These are phyloP conservation scores for Hibiscus syriacus DNA, from an alignment of 345 rosid genomes.

Conservation along the genomic window DNA sequence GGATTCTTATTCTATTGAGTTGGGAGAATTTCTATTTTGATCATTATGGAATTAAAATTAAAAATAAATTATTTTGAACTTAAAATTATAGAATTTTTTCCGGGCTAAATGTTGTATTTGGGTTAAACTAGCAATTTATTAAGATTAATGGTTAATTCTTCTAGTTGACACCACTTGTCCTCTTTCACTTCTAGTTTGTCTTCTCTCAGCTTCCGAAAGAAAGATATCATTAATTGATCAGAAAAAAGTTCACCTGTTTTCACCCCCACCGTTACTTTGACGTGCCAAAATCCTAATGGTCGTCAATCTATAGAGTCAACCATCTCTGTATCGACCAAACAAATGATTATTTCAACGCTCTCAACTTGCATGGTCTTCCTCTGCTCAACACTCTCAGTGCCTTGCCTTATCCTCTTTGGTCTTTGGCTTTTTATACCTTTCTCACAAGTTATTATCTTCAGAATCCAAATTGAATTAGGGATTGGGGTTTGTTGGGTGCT, in stretches of 20 bases:
- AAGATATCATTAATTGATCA: too few relatives aligned
- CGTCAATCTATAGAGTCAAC: neutral
- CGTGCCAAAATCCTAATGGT: neutral
- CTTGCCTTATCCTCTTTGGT: neutral
- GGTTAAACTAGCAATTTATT: too few relatives aligned
- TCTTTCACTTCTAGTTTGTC: too few relatives aligned
- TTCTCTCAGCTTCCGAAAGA: too few relatives aligned
- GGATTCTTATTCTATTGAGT: too few relatives aligned
- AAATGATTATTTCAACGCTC: neutral
- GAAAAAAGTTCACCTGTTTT: neutral
- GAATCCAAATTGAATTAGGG: neutral
- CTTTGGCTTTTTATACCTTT: neutral
- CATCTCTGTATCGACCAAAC: neutral
- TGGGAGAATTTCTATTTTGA: too few relatives aligned
- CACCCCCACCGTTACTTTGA: neutral
- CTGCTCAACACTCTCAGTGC: neutral
- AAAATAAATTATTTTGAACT: too few relatives aligned
- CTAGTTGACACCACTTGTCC: neutral
- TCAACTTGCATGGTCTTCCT: neutral
- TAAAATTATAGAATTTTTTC: too few relatives aligned
- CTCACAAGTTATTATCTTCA: neutral
- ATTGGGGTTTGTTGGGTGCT: neutral
- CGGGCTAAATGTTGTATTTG: too few relatives aligned
- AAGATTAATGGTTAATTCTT: too few relatives aligned
- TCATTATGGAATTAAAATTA: too few relatives aligned